Evolutionary conservation across 2,329 filamentous ascomycete genomes (phyloP), one percentile per base, ranked within the genome.

Genomic region (Amphichorda felina): DNA sequence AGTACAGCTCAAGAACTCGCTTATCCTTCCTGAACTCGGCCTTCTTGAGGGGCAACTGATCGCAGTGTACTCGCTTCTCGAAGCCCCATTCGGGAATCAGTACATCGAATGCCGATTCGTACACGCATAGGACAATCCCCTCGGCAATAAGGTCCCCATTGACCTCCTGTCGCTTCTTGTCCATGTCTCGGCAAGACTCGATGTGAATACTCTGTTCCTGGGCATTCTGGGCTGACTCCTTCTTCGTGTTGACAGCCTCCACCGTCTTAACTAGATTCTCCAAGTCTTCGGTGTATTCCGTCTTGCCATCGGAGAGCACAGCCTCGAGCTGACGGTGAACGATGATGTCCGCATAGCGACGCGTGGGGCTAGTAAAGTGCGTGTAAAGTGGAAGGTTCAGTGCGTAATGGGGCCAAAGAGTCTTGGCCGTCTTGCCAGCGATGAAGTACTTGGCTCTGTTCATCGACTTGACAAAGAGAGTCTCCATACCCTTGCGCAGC

Each of bases 191-290:
- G 68, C 91, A 98, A 5, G 89, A 86, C 56, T 96, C 91, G 43
- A 98, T 95, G 62, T 98, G 91, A 34, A 98, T 87, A 58, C 91
- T 96, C 64, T 98, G 91, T 59, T 98, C 91, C 58, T 98, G 91
- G 11, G 91, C 91, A 51, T 86, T 91, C 63, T 94, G 89, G 2
- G 91, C 87, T 10, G 88, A 96, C 55, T 98, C 91, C 60, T 96
- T 98, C 78, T 96, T 98, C 54, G 84, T 94, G 66, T 98, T 98
- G 71, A 86, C 94, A 47, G 85, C 77, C 60, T 98, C 91, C 8
- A 88, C 83, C 34, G 83, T 94, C 75, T 96, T 98, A 49, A 79
- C 79, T 29, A 98, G 68, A 38, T 70, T 79, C 54, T 98, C 91
- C 41, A 91, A 59, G 42, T 98, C 91, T 46, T 98, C 91, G 4